Evolutionary conservation across 176 grass and related monocot genomes (phyloP), one percentile per base, ranked within the genome.

Genomic region (Hyparrhenia diplandra): DNA sequence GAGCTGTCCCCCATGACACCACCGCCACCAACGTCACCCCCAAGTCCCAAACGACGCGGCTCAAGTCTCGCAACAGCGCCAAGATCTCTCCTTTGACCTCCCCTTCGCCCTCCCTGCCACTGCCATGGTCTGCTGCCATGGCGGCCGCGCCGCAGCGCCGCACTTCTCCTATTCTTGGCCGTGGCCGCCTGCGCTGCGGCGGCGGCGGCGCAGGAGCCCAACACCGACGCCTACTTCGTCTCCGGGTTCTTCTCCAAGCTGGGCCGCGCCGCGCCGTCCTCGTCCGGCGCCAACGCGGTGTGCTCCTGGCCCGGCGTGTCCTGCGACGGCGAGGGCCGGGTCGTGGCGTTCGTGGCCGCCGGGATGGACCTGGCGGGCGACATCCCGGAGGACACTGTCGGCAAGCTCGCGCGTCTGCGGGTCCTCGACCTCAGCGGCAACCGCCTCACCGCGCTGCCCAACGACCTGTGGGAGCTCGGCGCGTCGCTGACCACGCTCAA

Each of bases 171-270:
- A 4, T 60, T 89, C 73, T 4, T 89, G 36, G 27, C 34, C 45
- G 43, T 30, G 16, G 78, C 27, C 5, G 65, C 49, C 39, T 71
- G 29, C 66, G 62, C 66, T 17, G 76, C 75, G 84, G 77, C 82
- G 47, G 36, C 65, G 37, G 73, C 72, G 79, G 85, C 86, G 43
- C 92, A 91, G 75, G 90, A 95, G 39, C 92, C 87, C 51, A 93
- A 99, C 88, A 86, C 96, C 45, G 96, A 99, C 81, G 96, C 71
- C 47, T 91, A 41, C 82, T 91, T 91, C 78, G 84, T 99, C 57
- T 68, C 87, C 27, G 49, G 58, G 16, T 99, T 99, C 77, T 92
- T 93, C 80, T 47, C 13, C 42, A 88, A 80, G 81, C 87, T 93
- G 75, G 82, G 88, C 20, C 55, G 63, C 29, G 21, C 40, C n/a